Evolutionary conservation across 805 yeast genomes (phyloP), one percentile per base, ranked within the genome.

Genomic region (Metschnikowia koreensis): DNA sequence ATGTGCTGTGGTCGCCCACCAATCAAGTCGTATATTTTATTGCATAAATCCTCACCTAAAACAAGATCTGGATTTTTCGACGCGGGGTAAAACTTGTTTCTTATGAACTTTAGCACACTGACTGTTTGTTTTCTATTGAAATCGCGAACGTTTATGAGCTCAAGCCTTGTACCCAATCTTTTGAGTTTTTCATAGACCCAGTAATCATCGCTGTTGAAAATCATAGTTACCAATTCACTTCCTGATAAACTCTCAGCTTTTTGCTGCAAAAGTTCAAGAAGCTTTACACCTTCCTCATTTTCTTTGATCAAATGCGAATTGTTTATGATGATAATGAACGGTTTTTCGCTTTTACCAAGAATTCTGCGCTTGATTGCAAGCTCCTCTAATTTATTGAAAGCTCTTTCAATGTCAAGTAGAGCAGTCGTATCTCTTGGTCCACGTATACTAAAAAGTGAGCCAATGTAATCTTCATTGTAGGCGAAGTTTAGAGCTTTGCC

Each of bases 391-490:
- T 85, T 86, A 53, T 82, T 80, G 66, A 89, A 86, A 0, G 94
- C 96, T 44, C 96, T 73, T 64, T 89, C 96, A 41, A 89, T 88
- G 62, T 88, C 96, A 38, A 88, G 69, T 44, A 88, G 66, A 0
- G 94, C 93, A 0, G 92, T 87, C 6, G 94, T 86, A 56, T 89
- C 96, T 52, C 96, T 75, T 11, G 96, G 96, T 0, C 96, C 96
- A 29, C 89, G 70, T 45, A 89, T 86, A 13, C 90, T 84, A 59
- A 89, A 89, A 50, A 89, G 71, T 0, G 92, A 82, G 0, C 96
- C 96, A 50, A 89, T 82, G 65, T 89, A 89, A 66, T 89, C 96
- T 62, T 89, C 96, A 56, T 80, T 84, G 64, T 76, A 89, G 39
- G 83, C 83, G 63, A 83, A 89, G 54, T 86, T 82, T 45, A 89